Conservation (phyloP, 2,329 filamentous ascomycete species). For the Fusarium mundagurra region DNA sequence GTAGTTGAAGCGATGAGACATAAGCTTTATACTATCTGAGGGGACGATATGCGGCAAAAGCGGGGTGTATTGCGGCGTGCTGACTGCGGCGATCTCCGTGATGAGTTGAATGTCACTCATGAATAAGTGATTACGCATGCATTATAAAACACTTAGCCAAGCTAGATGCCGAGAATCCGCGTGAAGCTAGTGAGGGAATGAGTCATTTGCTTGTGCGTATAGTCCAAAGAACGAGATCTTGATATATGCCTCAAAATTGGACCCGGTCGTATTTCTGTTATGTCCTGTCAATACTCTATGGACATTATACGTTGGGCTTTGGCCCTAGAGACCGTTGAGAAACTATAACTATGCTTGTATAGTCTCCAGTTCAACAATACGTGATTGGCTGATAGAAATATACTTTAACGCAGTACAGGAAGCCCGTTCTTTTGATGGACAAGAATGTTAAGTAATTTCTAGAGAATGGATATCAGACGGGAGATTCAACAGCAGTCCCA, state of each 20-base stretch:
- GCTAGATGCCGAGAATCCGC: background rate
- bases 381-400: background rate
- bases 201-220: background rate
- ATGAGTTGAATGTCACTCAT: background rate
- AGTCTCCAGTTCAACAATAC: background rate
- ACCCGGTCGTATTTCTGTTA: background rate
- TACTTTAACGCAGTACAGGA: background rate
- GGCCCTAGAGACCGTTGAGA: too few relatives aligned
- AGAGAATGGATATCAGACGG: too few relatives aligned
- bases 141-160: background rate
- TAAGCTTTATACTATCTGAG: background rate
- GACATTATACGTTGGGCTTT: background rate
- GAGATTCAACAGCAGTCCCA: too few relatives aligned
- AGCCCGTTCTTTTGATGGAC: too few relatives aligned
- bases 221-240: too few relatives aligned
- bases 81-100: background rate
- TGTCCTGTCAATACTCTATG: too few relatives aligned
- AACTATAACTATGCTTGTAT: background rate
- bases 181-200: too few relatives aligned
- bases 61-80: conserved; percentile 1
- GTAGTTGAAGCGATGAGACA: background rate
- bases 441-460: too few relatives aligned
- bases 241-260: background rate
- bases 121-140: background rate
- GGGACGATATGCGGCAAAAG: background rate